phyloP scores from a whole-genome alignment of 2,329 filamentous ascomycete species.

The Juglanconis juglandina region DNA sequence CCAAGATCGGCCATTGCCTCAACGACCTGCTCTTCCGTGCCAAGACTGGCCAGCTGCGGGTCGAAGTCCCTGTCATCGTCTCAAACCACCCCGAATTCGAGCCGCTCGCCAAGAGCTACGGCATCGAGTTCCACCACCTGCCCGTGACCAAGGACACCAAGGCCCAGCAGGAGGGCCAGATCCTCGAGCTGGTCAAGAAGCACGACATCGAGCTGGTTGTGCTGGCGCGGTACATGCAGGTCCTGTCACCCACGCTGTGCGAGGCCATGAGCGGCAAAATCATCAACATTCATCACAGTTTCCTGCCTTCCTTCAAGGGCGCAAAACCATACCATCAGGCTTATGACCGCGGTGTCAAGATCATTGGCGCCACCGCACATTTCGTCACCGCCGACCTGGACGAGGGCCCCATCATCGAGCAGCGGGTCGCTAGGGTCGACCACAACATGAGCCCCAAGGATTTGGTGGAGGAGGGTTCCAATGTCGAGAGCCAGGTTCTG shows the following conservation, averaged over 20 bases:
- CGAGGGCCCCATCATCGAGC: conserved; percentile 85
- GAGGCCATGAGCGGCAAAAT: conserved; percentile 77
- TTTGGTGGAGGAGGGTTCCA: conserved; percentile 75
- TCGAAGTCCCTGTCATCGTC: conserved; percentile 74
- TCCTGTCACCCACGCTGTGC: conserved; percentile 72
- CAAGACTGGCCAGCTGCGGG: conserved; percentile 68
- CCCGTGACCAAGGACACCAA: conserved; percentile 79
- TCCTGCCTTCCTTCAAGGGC: conserved; percentile 83
- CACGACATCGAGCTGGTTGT: conserved; percentile 75
- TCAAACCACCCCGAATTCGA: conserved; percentile 78
- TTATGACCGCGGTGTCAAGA: conserved; percentile 82
- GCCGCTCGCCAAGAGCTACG: conserved; percentile 66
- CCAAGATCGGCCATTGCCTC: conserved; percentile 82
- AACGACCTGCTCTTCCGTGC: conserved; percentile 81
- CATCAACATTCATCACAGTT: conserved; percentile 90
- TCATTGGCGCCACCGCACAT: conserved; percentile 81
- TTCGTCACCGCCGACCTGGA: conserved; percentile 83
- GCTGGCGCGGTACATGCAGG: conserved; percentile 84
- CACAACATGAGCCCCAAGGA: conserved; percentile 74
- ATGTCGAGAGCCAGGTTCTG: conserved; percentile 79
- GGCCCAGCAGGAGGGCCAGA: conserved; percentile 64
- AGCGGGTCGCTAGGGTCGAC: conserved; percentile 73
- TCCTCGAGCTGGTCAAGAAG: conserved; percentile 67
- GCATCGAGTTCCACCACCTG: conserved; percentile 75
- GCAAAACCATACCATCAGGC: conserved; percentile 87